These are phyloP conservation scores for Apiospora phragmitis DNA, from an alignment of 2,329 filamentous ascomycete genomes.

Conservation along the genomic window DNA sequence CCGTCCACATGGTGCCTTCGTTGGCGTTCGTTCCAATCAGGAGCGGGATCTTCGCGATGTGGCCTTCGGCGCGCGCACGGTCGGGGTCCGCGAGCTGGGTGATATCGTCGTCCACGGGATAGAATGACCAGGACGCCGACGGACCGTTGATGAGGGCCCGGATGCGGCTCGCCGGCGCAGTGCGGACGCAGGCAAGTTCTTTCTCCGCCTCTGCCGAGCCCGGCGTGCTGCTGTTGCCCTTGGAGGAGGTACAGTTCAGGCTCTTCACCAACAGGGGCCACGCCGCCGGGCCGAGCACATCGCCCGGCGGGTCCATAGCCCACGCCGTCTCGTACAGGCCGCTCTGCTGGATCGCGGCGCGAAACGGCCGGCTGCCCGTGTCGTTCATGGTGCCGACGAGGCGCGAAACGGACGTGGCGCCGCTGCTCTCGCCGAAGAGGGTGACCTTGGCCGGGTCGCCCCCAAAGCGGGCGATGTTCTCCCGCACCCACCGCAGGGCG, in stretches of 20 bases:
- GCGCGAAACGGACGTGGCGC: conserved; percentile 22
- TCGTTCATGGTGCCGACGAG: conserved; percentile 44
- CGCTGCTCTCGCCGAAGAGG: conserved; percentile 54
- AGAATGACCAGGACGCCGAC: conserved; percentile 28
- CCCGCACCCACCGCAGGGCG: conserved; percentile 52
- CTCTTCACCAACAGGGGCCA: conserved; percentile 23
- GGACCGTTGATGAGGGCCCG: conserved; percentile 30
- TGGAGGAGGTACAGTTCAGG: conserved; percentile 28
- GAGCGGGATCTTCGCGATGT: conserved; percentile 28
- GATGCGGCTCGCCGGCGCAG: conserved; percentile 33
- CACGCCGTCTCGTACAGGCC: conserved; percentile 19
- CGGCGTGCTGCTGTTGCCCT: neutral
- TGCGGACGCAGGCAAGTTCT: conserved; percentile 39
- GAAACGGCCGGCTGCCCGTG: conserved; percentile 44
- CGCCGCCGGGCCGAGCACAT: conserved; percentile 26
- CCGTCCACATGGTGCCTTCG: conserved; percentile 26
- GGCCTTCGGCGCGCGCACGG: conserved; percentile 25
- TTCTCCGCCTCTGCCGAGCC: conserved; percentile 22
- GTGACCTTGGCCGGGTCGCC: conserved; percentile 52
- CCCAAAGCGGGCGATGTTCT: conserved; percentile 53
- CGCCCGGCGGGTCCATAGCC: conserved; percentile 17
- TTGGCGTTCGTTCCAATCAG: conserved; percentile 27
- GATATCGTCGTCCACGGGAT: conserved; percentile 30
- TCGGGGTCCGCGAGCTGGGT: conserved; percentile 36
- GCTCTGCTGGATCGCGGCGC: conserved; percentile 37